These are phyloP conservation scores for Rossbeevera mucosa DNA, from an alignment of 768 basidiomycete genomes.

Conservation along the genomic window DNA sequence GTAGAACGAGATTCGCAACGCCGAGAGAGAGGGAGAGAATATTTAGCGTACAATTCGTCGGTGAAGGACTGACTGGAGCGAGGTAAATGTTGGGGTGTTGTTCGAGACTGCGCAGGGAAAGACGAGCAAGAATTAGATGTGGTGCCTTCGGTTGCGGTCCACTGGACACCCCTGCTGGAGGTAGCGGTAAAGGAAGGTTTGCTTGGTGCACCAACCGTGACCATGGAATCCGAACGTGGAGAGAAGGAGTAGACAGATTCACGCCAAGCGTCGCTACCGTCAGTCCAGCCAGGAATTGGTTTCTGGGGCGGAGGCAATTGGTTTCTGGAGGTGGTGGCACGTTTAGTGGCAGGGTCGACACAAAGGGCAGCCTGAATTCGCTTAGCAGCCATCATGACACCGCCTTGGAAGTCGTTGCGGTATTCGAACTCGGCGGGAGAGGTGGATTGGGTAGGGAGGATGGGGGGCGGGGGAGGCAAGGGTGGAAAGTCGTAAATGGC, in stretches of 20 bases:
- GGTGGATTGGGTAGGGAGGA: conserved; percentile 23
- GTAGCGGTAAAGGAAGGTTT: conserved; percentile 47
- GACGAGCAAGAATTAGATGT: conserved; percentile 23
- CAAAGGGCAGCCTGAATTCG: conserved; percentile 48
- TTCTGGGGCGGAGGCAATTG: conserved; percentile 34
- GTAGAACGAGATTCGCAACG: conserved; percentile 49
- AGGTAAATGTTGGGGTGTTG: conserved; percentile 21
- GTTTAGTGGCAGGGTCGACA: conserved; percentile 37
- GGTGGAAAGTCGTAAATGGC: conserved; percentile 46
- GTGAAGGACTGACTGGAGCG: conserved; percentile 31
- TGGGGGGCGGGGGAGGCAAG: conserved; percentile 49
- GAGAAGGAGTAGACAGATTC: conserved; percentile 54
- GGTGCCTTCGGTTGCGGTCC: conserved; percentile 36
- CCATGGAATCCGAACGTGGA: conserved; percentile 35
- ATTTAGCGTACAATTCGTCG: conserved; percentile 52
- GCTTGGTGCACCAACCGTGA: conserved; percentile 24
- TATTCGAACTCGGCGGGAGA: conserved; percentile 26
- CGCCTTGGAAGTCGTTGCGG: conserved; percentile 46
- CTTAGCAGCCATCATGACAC: conserved; percentile 66
- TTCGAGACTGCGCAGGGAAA: conserved; percentile 20
- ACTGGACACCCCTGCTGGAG: conserved; percentile 49
- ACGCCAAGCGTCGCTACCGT: conserved; percentile 65
- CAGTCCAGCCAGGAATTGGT: conserved; percentile 64
- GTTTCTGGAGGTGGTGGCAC: conserved; percentile 28
- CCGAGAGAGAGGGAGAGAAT: conserved; percentile 52